Conservation (phyloP, 352 stramenopile species). For the Phytopythium helicoides region DNA sequence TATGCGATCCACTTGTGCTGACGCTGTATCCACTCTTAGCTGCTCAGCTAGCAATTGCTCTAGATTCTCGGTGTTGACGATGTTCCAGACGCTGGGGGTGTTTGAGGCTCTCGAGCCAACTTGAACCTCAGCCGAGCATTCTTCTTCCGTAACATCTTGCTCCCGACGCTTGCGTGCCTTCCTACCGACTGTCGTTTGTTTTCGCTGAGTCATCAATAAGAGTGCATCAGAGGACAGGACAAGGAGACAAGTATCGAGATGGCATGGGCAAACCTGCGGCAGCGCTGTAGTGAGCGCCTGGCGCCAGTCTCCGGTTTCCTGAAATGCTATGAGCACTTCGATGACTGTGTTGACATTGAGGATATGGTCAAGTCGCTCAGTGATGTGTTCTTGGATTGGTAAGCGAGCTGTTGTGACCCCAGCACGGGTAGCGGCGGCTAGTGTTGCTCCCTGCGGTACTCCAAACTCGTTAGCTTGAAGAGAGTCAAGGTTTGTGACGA, state of each 20-base stretch:
- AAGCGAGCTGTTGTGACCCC: constrained; percentile 58
- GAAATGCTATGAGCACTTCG: constrained; percentile 64
- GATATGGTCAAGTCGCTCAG: constrained; percentile 69
- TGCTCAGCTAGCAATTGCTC: too few relatives aligned
- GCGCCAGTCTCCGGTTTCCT: constrained; percentile 45
- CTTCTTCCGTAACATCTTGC: constrained; percentile 3
- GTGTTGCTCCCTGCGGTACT: constrained; percentile 39
- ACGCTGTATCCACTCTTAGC: too few relatives aligned
- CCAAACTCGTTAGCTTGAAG: constrained; percentile 2
- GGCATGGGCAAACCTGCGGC: constrained; percentile 34
- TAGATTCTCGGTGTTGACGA: too few relatives aligned
- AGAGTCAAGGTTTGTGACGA: neutral
- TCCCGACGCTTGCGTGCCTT: constrained; percentile 29
- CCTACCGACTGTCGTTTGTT: constrained; percentile 34
- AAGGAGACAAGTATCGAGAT: too few relatives aligned
- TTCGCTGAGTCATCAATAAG: constrained; percentile 26
- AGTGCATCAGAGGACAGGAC: neutral
- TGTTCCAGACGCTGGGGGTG: too few relatives aligned
- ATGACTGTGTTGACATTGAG: constrained; percentile 81
- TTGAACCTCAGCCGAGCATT: neutral
- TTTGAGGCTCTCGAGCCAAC: too few relatives aligned
- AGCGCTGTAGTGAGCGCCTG: constrained; percentile 41
- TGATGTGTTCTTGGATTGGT: constrained; percentile 73
- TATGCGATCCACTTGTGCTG: too few relatives aligned
- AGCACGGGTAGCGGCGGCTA: constrained; percentile 41